Evolutionary conservation across 208 protist species (phyloP).

Genomic region (Leishmania mexicana): DNA sequence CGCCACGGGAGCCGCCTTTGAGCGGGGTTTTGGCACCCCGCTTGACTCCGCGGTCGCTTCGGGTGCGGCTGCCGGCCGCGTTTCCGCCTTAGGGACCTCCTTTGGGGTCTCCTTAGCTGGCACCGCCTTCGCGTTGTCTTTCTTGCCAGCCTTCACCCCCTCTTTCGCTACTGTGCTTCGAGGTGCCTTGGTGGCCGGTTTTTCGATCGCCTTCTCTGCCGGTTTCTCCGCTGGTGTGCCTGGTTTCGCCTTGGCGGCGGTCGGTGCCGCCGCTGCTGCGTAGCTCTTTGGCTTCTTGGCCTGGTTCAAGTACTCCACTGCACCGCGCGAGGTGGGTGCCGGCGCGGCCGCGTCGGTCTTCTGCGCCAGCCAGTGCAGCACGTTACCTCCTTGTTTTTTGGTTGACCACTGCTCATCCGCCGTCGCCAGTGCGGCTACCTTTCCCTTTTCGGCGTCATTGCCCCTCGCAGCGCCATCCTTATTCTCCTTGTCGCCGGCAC

Average conservation of each 20-base stretch:
- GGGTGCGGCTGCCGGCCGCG: conserved; percentile 2
- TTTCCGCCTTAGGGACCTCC: not conserved
- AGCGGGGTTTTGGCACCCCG: conserved; percentile 38
- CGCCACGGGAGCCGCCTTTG: conserved; percentile 2
- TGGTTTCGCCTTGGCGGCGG: conserved; percentile 11
- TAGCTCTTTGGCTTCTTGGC: conserved; percentile 30
- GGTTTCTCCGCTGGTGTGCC: conserved; percentile 1
- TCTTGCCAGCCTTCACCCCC: not conserved
- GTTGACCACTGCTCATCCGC: conserved; percentile 33
- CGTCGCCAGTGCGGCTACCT: not conserved
- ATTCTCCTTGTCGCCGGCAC: conserved; percentile 21
- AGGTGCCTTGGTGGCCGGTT: not conserved
- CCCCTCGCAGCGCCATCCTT: not conserved
- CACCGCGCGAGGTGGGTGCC: conserved; percentile 31
- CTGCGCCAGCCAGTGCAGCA: conserved; percentile 71
- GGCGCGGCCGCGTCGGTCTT: conserved; percentile 35
- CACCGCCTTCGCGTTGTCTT: not conserved
- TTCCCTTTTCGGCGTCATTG: conserved; percentile 10
- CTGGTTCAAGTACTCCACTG: conserved; percentile 74
- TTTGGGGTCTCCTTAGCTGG: not conserved
- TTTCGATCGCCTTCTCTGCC: conserved; percentile 13
- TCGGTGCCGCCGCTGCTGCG: conserved; percentile 4
- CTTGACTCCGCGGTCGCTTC: not conserved
- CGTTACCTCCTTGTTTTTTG: conserved; percentile 46
- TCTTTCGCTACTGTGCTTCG: not conserved